Percentiles rank a stretch among this genome's conserved stretches.
These are phyloP conservation scores for Candida railenensis DNA, from an alignment of 805 yeast species.

Conservation along the genomic window DNA sequence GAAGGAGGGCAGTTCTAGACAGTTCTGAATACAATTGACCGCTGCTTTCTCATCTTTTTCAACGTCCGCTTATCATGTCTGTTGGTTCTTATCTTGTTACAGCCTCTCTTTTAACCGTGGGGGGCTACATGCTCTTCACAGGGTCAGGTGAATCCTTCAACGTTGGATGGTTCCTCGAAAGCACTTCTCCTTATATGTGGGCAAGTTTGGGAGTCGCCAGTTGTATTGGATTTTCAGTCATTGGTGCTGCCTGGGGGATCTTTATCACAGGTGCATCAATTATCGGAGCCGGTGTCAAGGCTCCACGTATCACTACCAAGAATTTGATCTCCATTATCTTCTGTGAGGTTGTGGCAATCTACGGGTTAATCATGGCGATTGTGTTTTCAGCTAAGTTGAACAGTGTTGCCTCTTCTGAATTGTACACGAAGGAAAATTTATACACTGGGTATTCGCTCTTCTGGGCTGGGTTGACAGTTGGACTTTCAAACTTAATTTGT, in stretches of 20 bases:
- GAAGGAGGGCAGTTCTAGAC: neutral
- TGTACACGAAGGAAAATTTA: slow-evolving; percentile 78
- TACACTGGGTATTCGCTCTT: slow-evolving; percentile 94
- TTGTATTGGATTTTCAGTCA: slow-evolving; percentile 91
- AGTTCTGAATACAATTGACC: neutral
- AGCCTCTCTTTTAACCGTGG: slow-evolving; percentile 36
- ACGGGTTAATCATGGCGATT: slow-evolving; percentile 96
- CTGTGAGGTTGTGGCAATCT: slow-evolving; percentile 99
- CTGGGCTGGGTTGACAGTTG: slow-evolving; percentile 98
- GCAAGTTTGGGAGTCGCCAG: slow-evolving; percentile 85
- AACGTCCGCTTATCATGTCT: neutral
- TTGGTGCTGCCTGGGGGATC: slow-evolving; percentile 99
- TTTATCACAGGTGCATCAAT: slow-evolving; percentile 93
- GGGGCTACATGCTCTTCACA: slow-evolving; percentile 74
- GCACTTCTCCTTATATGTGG: slow-evolving; percentile 96
- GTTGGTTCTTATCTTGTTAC: slow-evolving; percentile 23
- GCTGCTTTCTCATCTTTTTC: neutral
- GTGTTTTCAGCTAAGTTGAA: slow-evolving; percentile 89
- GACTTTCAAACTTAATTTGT: slow-evolving; percentile 88
- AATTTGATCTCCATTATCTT: slow-evolving; percentile 94
- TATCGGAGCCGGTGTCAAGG: slow-evolving; percentile 96
- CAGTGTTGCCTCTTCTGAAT: slow-evolving; percentile 58
- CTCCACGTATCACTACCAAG: slow-evolving; percentile 96
- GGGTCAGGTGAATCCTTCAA: slow-evolving; percentile 92
- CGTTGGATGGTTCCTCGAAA: slow-evolving; percentile 80